A percentile compares a stretch with the other conserved stretches of the same genome.
These are phyloP conservation scores for Harringtonia lauricola DNA, from an alignment of 2,329 filamentous ascomycete genomes.

Conservation along the genomic window DNA sequence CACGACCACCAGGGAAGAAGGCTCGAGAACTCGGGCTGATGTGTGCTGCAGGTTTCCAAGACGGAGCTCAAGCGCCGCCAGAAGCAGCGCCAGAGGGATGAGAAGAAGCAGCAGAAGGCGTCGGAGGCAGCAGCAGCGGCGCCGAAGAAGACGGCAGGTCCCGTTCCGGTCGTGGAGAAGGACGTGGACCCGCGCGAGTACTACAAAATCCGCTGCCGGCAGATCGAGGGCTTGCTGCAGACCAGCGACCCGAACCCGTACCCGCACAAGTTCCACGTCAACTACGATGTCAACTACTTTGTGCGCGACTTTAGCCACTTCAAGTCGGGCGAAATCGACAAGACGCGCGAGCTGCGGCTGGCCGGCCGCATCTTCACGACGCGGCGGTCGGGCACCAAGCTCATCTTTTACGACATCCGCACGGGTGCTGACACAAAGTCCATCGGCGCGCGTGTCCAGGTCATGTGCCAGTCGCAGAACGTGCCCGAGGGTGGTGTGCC, in stretches of 20 bases:
- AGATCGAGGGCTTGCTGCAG: conserved; percentile 60
- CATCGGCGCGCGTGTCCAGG: conserved; percentile 70
- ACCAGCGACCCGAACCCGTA: conserved; percentile 70
- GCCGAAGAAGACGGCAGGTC: conserved; percentile 40
- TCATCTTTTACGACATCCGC: conserved; percentile 84
- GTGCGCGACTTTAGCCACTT: conserved; percentile 66
- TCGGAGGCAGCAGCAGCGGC: conserved; percentile 45
- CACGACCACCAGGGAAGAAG: background rate
- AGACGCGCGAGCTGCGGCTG: conserved; percentile 64
- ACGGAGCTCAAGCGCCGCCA: conserved; percentile 87
- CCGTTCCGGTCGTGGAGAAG: conserved; percentile 45
- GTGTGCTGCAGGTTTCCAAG: conserved; percentile 54
- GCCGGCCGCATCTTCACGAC: conserved; percentile 86
- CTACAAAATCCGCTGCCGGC: conserved; percentile 87
- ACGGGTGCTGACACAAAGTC: conserved; percentile 38
- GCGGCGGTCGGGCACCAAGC: conserved; percentile 69
- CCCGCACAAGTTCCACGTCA: conserved; percentile 86
- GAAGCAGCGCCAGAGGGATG: conserved; percentile 81
- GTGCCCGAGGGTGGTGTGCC: conserved; percentile 40
- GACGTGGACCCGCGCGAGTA: conserved; percentile 57
- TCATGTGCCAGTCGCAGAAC: conserved; percentile 84
- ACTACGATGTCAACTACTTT: conserved; percentile 73
- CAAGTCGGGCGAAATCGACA: conserved; percentile 76
- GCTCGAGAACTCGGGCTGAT: background rate
- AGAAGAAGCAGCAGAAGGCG: conserved; percentile 80